A percentile compares a stretch with the other conserved stretches of the same genome.
phyloP scores from a whole-genome alignment of 352 stramenopile species.

The Blastocystis sp. region DNA sequence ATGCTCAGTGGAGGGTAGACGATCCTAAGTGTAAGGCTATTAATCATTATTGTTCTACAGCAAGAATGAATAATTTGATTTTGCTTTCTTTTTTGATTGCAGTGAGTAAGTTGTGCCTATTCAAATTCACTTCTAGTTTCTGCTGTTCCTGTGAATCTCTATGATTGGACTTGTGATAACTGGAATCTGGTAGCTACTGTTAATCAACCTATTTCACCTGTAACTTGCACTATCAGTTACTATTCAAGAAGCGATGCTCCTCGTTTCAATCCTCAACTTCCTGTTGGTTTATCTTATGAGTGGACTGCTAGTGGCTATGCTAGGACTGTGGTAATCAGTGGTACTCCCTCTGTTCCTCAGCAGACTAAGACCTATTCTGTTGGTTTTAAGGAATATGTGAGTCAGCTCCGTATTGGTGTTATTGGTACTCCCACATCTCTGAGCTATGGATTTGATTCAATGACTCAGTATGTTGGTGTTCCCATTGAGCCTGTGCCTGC shows the following conservation, averaged over 20 bases:
- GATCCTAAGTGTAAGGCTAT: background rate
- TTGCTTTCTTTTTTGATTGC: conserved; percentile 17
- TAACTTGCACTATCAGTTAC: background rate
- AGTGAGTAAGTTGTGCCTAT: background rate
- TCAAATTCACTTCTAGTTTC: conserved; percentile 4
- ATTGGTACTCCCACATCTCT: conserved; percentile 22
- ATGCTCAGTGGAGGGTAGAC: background rate
- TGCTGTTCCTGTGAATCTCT: conserved; percentile 1
- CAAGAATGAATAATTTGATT: background rate
- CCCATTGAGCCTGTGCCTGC: conserved; percentile 50
- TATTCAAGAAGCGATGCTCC: background rate
- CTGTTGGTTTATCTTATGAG: background rate
- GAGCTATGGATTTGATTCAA: conserved; percentile 64
- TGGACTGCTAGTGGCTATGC: background rate
- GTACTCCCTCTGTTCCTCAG: conserved; percentile 59
- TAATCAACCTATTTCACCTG: background rate
- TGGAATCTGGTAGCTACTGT: conserved; percentile 25
- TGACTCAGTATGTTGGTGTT: conserved; percentile 40
- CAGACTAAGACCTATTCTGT: conserved; percentile 42
- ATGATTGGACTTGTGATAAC: conserved; percentile 43
- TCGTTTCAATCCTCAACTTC: conserved; percentile 51
- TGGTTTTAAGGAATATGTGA: conserved; percentile 43
- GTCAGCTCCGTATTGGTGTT: conserved; percentile 59
- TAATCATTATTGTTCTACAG: background rate
- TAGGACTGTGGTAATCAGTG: conserved; percentile 6